phyloP scores from a whole-genome alignment of 352 stramenopile genomes.

The Globisporangium splendens region DNA sequence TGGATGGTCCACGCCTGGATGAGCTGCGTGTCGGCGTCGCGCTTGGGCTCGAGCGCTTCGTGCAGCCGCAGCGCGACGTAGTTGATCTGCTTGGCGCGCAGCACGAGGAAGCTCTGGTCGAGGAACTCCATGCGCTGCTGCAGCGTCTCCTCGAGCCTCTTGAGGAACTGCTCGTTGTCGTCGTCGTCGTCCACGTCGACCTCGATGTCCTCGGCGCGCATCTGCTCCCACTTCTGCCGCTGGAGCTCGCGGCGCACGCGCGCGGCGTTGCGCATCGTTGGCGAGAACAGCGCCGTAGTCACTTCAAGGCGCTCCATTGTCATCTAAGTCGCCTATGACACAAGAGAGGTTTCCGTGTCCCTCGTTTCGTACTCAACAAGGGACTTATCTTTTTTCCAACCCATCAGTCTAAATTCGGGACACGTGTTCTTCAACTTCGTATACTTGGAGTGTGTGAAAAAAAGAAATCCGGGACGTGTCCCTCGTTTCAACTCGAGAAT shows the following conservation, averaged over 20 bases:
- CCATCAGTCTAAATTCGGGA: background rate
- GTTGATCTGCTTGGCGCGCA: slow-evolving; percentile 66
- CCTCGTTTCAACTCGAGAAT: slow-evolving; percentile 4
- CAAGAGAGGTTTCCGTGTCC: background rate
- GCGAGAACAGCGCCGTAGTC: slow-evolving; percentile 39
- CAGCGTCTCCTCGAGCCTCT: slow-evolving; percentile 61
- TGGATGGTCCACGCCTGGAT: slow-evolving; percentile 80
- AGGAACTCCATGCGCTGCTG: slow-evolving; percentile 52
- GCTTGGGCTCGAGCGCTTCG: slow-evolving; percentile 68
- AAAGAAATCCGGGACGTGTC: slow-evolving; percentile 10
- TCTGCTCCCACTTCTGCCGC: slow-evolving; percentile 8
- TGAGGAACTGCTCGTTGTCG: slow-evolving; percentile 62
- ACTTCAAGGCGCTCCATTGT: slow-evolving; percentile 62
- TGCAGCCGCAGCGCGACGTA: slow-evolving; percentile 65
- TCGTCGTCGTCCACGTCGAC: slow-evolving; percentile 41
- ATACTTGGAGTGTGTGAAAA: background rate
- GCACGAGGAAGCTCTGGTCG: slow-evolving; percentile 52
- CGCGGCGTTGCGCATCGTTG: slow-evolving; percentile 20
- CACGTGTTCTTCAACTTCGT: background rate
- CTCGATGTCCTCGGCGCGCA: slow-evolving; percentile 28
- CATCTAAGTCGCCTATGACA: background rate
- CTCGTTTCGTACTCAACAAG: background rate
- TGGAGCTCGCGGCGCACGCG: slow-evolving; percentile 1
- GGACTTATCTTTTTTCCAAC: background rate
- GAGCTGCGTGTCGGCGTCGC: slow-evolving; percentile 53